These are phyloP conservation scores for Vaccinium macrocarpon DNA, from an alignment of 148 eudicot genomes.

Conservation along the genomic window DNA sequence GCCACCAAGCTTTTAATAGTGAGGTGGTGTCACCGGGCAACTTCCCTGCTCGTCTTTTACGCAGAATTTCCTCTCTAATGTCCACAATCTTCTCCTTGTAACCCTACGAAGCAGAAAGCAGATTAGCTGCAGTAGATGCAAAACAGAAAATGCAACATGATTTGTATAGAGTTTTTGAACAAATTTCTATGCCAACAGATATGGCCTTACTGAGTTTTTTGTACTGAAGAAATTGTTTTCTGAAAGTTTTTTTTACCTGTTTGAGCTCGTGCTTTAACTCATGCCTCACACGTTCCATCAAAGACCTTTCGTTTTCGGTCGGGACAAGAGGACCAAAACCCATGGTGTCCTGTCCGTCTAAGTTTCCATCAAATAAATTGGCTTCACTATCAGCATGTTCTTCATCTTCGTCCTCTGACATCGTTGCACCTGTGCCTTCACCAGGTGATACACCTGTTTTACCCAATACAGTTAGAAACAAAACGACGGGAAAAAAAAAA, in stretches of 20 bases:
- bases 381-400: constrained; percentile 67
- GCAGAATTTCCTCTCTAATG: constrained; percentile 86
- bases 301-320: constrained; percentile 78
- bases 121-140: not conserved
- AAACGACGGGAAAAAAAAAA: too few species aligned
- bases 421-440: constrained; percentile 92
- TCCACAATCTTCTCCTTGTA: constrained; percentile 93
- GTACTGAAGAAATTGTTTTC: not conserved
- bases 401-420: constrained; percentile 85
- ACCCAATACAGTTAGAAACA: constrained; percentile 7
- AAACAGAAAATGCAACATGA: not conserved
- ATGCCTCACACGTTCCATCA: constrained; percentile 95
- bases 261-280: constrained; percentile 79
- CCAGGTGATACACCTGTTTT: constrained; percentile 82
- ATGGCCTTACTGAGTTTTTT: not conserved
- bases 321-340: constrained; percentile 88
- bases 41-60: constrained; percentile 95
- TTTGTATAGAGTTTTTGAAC: not conserved
- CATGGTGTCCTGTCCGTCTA: constrained; percentile 71
- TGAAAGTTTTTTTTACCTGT: constrained; percentile 41
- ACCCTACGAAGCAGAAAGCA: constrained; percentile 39
- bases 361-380: constrained; percentile 65
- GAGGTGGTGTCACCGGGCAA: constrained; percentile 96
- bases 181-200: not conserved
- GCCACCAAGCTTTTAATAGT: constrained; percentile 95